Evolutionary conservation across 805 yeast genomes (phyloP).

Genomic region (Tetrapisispora pingtungensis): DNA sequence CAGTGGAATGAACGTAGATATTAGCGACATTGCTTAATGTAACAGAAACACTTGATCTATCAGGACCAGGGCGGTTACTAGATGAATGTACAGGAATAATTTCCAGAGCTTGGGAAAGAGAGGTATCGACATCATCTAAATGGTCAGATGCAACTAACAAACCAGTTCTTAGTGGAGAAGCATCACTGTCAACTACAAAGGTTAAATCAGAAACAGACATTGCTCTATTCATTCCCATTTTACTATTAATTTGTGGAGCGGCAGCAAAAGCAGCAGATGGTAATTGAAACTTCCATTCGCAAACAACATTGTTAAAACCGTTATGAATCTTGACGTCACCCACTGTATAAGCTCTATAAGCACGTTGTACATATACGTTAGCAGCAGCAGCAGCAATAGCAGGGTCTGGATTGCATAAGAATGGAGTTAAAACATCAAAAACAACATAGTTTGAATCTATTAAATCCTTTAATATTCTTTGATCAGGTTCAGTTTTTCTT

Average conservation of each 20-base stretch:
- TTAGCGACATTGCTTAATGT: constrained; percentile 72
- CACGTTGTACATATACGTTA: constrained; percentile 92
- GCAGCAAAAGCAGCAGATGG: constrained; percentile 77
- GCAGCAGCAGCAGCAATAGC: constrained; percentile 94
- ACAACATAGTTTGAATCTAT: constrained; percentile 94
- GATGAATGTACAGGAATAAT: constrained; percentile 42
- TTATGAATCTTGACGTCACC: constrained; percentile 59
- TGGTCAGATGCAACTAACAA: constrained; percentile 70
- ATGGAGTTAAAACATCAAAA: constrained; percentile 90
- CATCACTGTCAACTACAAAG: constrained; percentile 65
- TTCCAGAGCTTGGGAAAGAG: constrained; percentile 65
- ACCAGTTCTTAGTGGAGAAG: constrained; percentile 69
- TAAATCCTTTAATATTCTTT: constrained; percentile 71
- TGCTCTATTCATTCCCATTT: constrained; percentile 63
- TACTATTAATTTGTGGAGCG: constrained; percentile 40
- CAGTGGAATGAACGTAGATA: constrained; percentile 62
- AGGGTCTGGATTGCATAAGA: constrained; percentile 71
- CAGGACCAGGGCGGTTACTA: constrained; percentile 39
- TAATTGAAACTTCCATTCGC: constrained; percentile 82
- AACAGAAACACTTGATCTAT: constrained; percentile 29
- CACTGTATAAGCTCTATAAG: constrained; percentile 91
- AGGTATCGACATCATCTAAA: constrained; percentile 84
- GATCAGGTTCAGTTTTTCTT: constrained; percentile 66
- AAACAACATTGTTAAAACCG: constrained; percentile 49
- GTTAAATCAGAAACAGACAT: constrained; percentile 89